phyloP scores from a whole-genome alignment of 2,329 filamentous ascomycete species.

The Fusarium sp. region DNA sequence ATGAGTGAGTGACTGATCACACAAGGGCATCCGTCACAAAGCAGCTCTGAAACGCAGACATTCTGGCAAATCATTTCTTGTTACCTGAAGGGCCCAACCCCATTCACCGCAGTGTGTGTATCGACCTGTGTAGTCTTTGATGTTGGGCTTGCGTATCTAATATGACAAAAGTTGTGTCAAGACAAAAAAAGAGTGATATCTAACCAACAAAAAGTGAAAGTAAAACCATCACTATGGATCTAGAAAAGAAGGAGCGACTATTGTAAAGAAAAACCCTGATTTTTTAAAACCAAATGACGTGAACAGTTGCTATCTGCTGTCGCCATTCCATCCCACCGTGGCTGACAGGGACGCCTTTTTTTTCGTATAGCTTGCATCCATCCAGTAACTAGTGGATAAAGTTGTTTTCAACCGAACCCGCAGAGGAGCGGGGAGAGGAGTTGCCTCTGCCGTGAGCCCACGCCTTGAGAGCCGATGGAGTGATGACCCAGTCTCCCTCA shows the following conservation, averaged over 20 bases:
- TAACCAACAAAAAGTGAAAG: conserved; percentile 8
- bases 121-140: background rate
- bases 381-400: conserved; percentile 9
- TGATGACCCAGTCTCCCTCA: conserved; percentile 22
- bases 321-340: background rate
- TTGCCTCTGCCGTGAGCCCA: conserved; percentile 17
- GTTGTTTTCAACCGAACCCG: conserved; percentile 14
- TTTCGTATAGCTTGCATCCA: conserved; percentile 8
- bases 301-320: background rate
- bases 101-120: background rate
- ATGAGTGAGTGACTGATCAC: conserved; percentile 4
- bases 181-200: conserved; percentile 29
- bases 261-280: background rate
- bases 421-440: conserved; percentile 25
- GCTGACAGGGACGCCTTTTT: background rate
- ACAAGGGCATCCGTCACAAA: background rate
- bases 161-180: background rate
- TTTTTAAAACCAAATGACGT: background rate
- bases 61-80: conserved; percentile 7
- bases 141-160: conserved; percentile 22
- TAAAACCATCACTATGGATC: background rate
- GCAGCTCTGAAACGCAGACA: conserved; percentile 7
- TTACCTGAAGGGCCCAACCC: conserved; percentile 4
- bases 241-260: background rate
- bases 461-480: conserved; percentile 14